Percentiles rank a stretch among this genome's conserved stretches.
phyloP scores from a whole-genome alignment of 2,329 filamentous ascomycete genomes.

The Alternaria longipes region DNA sequence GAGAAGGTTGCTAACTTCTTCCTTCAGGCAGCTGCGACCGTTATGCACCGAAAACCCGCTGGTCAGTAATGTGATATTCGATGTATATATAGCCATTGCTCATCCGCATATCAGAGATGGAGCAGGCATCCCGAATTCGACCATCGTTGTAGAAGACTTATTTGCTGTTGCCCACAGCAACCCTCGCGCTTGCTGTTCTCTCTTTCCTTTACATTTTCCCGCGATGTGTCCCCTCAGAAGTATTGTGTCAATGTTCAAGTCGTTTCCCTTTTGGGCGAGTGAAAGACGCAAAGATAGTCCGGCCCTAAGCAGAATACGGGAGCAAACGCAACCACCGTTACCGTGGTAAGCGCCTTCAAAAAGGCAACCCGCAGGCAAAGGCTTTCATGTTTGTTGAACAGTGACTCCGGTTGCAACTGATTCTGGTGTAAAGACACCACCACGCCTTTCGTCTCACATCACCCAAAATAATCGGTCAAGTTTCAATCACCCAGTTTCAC shows the following conservation, averaged over 20 bases:
- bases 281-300: neutral
- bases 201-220: neutral
- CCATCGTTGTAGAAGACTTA: neutral
- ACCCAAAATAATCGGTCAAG: neutral
- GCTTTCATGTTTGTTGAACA: neutral
- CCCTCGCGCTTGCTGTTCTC: neutral
- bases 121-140: neutral
- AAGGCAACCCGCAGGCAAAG: neutral
- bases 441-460: neutral
- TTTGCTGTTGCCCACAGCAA: neutral
- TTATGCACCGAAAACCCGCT: slow-evolving; percentile 47
- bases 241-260: neutral
- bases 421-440: neutral
- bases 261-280: neutral
- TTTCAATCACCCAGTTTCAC: neutral
- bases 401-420: neutral
- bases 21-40: slow-evolving; percentile 46
- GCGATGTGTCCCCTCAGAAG: neutral
- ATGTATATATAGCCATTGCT: slow-evolving; percentile 7
- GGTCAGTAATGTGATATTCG: slow-evolving; percentile 20
- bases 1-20: slow-evolving; percentile 20
- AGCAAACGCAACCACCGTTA: neutral
- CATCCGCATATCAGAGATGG: neutral
- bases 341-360: neutral
- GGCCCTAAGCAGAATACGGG: neutral